Percentiles rank a stretch among this genome's conserved stretches.
Evolutionary conservation across 2,329 filamentous ascomycete genomes (phyloP).

Genomic region (Beauveria bassiana): DNA sequence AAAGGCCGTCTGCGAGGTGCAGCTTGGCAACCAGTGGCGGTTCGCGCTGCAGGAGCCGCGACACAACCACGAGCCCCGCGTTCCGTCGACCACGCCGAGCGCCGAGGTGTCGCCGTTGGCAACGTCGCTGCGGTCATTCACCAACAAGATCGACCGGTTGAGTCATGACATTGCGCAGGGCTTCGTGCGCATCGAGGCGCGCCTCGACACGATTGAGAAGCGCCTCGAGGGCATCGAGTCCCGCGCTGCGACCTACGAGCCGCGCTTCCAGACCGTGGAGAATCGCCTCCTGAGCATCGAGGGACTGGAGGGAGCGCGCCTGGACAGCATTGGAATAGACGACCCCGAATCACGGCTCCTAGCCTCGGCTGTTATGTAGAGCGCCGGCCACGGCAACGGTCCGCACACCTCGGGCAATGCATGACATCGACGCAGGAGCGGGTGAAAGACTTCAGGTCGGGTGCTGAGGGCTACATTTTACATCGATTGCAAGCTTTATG

Average conservation of each 20-base stretch:
- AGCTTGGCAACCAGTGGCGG: slow-evolving; percentile 56
- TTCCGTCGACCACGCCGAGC: slow-evolving; percentile 44
- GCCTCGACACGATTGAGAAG: slow-evolving; percentile 45
- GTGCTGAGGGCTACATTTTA: neutral
- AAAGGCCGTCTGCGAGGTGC: slow-evolving; percentile 56
- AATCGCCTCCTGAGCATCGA: slow-evolving; percentile 27
- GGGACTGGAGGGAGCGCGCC: slow-evolving; percentile 33
- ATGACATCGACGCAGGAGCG: neutral
- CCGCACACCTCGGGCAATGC: neutral
- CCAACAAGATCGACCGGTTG: slow-evolving; percentile 52
- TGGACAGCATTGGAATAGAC: slow-evolving; percentile 37
- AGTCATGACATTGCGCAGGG: slow-evolving; percentile 48
- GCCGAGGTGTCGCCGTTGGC: slow-evolving; percentile 51
- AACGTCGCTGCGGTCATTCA: slow-evolving; percentile 49
- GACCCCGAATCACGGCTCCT: slow-evolving; percentile 37
- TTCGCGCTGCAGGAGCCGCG: slow-evolving; percentile 53
- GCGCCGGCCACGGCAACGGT: slow-evolving; percentile 14
- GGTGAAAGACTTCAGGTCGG: neutral
- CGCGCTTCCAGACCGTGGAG: slow-evolving; percentile 37
- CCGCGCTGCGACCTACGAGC: slow-evolving; percentile 34
- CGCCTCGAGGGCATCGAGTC: slow-evolving; percentile 47
- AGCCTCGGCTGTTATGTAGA: slow-evolving; percentile 37
- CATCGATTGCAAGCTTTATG: neutral
- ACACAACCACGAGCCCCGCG: slow-evolving; percentile 54
- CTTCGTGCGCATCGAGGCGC: slow-evolving; percentile 41